These are phyloP conservation scores for Epichloe gansuensis DNA, from an alignment of 2,329 filamentous ascomycete species.

Conservation along the genomic window DNA sequence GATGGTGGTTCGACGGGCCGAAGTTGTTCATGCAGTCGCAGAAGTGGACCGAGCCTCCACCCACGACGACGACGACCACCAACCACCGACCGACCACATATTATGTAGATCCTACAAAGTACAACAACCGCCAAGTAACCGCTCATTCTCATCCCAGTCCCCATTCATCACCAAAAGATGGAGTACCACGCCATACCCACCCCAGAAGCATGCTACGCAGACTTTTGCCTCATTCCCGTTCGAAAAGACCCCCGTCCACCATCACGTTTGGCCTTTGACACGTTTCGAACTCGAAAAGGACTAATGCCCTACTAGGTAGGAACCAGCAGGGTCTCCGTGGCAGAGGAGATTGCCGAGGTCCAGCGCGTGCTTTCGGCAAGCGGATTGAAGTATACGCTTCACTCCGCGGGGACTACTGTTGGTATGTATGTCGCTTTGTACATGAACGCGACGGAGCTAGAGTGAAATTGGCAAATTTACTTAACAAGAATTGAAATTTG, in stretches of 20 bases:
- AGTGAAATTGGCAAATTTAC: neutral
- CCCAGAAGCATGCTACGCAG: slow-evolving; percentile 66
- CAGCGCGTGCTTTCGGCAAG: slow-evolving; percentile 74
- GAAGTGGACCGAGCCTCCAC: no score
- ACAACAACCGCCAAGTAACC: no score
- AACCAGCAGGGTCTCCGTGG: slow-evolving; percentile 63
- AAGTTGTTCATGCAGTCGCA: no score
- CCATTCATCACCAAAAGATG: slow-evolving; percentile 13
- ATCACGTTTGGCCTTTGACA: no score
- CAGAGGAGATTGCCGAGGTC: slow-evolving; percentile 76
- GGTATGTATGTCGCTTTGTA: slow-evolving; percentile 40
- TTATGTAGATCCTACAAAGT: no score
- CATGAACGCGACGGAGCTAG: no score
- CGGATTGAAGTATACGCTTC: slow-evolving; percentile 76
- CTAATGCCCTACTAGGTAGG: slow-evolving; percentile 47
- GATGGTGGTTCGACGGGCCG: no score
- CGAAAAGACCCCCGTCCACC: slow-evolving; percentile 12
- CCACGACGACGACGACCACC: no score
- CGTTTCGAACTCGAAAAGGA: neutral
- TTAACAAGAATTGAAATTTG: no score
- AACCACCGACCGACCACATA: no score
- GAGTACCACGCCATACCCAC: slow-evolving; percentile 45
- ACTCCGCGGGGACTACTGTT: slow-evolving; percentile 85
- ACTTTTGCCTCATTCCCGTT: slow-evolving; percentile 85
- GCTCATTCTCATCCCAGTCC: neutral